A percentile compares a stretch with the other conserved stretches of the same genome.
phyloP scores from a whole-genome alignment of 345 rosid genomes.

The Populus pruinosa region DNA sequence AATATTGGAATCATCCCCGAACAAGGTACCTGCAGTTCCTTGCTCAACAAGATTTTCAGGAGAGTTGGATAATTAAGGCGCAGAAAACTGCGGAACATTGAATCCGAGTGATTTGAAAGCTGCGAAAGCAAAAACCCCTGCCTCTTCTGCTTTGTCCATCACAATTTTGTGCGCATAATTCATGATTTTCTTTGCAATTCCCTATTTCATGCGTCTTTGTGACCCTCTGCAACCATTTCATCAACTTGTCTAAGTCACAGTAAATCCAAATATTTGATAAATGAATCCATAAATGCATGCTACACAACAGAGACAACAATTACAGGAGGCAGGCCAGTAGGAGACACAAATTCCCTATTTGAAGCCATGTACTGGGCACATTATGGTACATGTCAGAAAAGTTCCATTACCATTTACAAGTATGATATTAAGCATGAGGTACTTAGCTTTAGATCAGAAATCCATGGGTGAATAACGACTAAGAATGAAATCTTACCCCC shows the following conservation, averaged over 20 bases:
- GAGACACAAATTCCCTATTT: background rate
- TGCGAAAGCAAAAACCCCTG: conserved; percentile 84
- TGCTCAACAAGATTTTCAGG: conserved; percentile 30
- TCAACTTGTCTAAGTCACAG: conserved; percentile 14
- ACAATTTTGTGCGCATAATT: conserved; percentile 94
- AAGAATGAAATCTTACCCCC: background rate
- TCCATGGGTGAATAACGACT: background rate
- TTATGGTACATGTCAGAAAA: background rate
- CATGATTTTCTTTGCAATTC: conserved; percentile 91
- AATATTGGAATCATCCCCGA: conserved; percentile 29
- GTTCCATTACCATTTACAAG: background rate
- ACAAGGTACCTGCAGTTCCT: conserved; percentile 29
- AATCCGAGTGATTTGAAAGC: conserved; percentile 88
- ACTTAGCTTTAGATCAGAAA: background rate
- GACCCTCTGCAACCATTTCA: conserved; percentile 42
- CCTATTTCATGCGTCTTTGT: conserved; percentile 71
- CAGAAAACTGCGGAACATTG: conserved; percentile 60
- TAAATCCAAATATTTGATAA: background rate
- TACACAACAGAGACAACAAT: background rate
- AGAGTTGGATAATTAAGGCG: conserved; percentile 36
- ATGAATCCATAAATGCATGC: no score
- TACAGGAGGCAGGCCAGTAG: background rate
- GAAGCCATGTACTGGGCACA: background rate
- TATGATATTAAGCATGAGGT: background rate
- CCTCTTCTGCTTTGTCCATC: conserved; percentile 97